Evolutionary conservation across 2,329 filamentous ascomycete species (phyloP).

Genomic region (Colletotrichum siamense): DNA sequence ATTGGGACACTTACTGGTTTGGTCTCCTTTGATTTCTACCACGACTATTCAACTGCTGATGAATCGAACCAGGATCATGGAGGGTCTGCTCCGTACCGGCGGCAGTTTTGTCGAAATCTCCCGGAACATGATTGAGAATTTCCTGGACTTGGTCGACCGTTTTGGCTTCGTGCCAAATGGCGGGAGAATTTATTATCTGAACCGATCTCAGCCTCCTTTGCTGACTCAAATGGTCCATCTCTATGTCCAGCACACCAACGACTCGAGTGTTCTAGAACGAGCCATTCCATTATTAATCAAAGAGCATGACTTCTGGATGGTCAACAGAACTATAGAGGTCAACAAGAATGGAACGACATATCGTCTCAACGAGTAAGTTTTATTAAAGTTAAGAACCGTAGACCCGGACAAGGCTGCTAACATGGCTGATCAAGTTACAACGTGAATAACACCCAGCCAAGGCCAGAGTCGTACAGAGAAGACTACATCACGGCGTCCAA

Average conservation of each 20-base stretch:
- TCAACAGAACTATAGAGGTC: slow-evolving; percentile 64
- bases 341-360: slow-evolving; percentile 52
- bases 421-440: slow-evolving; percentile 48
- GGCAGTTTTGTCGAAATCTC: slow-evolving; percentile 69
- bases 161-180: slow-evolving; percentile 74
- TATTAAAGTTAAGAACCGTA: too few relatives aligned
- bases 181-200: slow-evolving; percentile 70
- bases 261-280: slow-evolving; percentile 63
- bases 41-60: slow-evolving; percentile 29
- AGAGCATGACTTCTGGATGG: slow-evolving; percentile 68
- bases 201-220: slow-evolving; percentile 71
- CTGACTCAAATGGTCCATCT: slow-evolving; percentile 69
- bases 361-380: slow-evolving; percentile 57
- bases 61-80: slow-evolving; percentile 54
- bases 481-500: slow-evolving; percentile 72
- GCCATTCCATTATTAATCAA: slow-evolving; percentile 67
- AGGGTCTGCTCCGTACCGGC: slow-evolving; percentile 68
- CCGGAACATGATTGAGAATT: slow-evolving; percentile 73
- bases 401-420: neutral
- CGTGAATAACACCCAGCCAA: slow-evolving; percentile 68
- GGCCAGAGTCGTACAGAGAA: slow-evolving; percentile 71
- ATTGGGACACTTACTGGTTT: slow-evolving; percentile 68
- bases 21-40: neutral
- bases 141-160: slow-evolving; percentile 68
- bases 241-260: slow-evolving; percentile 70